Evolutionary conservation across 2,329 filamentous ascomycete species (phyloP).

Genomic region (Didymella glomerata): DNA sequence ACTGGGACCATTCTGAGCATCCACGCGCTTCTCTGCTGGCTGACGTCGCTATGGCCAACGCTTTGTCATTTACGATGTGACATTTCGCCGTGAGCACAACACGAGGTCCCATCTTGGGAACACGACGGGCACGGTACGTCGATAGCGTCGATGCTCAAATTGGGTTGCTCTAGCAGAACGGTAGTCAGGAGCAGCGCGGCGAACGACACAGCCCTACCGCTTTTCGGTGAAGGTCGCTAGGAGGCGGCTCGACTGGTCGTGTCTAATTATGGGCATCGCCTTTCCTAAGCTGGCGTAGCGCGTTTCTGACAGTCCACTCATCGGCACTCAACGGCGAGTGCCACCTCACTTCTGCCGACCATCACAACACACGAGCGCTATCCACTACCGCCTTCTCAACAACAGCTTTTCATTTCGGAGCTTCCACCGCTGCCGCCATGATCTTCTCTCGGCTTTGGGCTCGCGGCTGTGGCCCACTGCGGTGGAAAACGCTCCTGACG

Average conservation of each 20-base stretch:
- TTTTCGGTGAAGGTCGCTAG: constrained; percentile 5
- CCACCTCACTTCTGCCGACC: constrained; percentile 25
- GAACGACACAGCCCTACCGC: constrained; percentile 36
- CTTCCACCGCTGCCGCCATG: constrained; percentile 17
- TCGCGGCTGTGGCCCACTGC: constrained; percentile 4
- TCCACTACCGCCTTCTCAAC: constrained; percentile 20
- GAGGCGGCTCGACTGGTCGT: constrained; percentile 9
- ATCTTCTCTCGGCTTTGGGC: constrained; percentile 12
- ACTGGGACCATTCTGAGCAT: constrained; percentile 25
- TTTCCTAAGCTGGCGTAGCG: constrained; percentile 19
- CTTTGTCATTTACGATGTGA: constrained; percentile 39
- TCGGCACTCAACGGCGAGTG: constrained; percentile 10
- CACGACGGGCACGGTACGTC: constrained; percentile 48
- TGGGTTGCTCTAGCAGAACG: constrained; percentile 27
- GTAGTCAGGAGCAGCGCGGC: constrained; percentile 23
- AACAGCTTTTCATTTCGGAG: constrained; percentile 24
- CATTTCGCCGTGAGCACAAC: constrained; percentile 34
- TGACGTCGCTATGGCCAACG: constrained; percentile 37
- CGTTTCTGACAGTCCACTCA: background rate
- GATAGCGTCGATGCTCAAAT: constrained; percentile 40
- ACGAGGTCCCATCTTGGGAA: constrained; percentile 40
- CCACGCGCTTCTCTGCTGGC: constrained; percentile 34
- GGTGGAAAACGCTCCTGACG: constrained; percentile 20
- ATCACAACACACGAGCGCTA: constrained; percentile 24
- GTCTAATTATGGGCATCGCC: constrained; percentile 26